Conservation (phyloP, 2,329 filamentous ascomycete species). For the Dactylellina haptotyla region DNA sequence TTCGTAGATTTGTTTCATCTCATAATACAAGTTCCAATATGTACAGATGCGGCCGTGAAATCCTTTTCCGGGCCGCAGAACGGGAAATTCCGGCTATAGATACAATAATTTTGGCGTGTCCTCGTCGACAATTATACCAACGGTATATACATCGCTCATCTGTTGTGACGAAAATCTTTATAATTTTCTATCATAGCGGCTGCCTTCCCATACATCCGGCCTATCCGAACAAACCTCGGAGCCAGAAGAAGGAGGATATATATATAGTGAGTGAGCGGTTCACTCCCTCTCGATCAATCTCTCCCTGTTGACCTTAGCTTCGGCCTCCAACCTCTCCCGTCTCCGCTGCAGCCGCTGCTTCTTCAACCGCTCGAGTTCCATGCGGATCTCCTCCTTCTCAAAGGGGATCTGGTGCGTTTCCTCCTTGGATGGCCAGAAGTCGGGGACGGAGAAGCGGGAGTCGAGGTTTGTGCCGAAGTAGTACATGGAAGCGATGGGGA, state of each 20-base stretch:
- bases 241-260: no score
- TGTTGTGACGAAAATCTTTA: no score
- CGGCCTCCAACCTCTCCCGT: conserved; percentile 40
- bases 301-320: conserved; percentile 2
- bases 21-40: no score
- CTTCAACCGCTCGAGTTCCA: conserved; percentile 74
- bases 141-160: no score
- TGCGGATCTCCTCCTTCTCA: conserved; percentile 82
- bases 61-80: no score
- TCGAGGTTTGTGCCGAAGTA: conserved; percentile 99
- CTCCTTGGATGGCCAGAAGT: conserved; percentile 90
- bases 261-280: no score
- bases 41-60: neutral
- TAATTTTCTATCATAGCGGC: no score
- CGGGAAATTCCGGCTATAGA: neutral
- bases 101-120: neutral
- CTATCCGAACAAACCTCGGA: no score
- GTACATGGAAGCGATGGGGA: conserved; percentile 99
- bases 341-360: conserved; percentile 59
- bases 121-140: neutral
- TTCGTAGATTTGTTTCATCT: no score
- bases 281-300: conserved; percentile 25
- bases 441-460: conserved; percentile 83
- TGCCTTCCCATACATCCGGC: no score
- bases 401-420: conserved; percentile 80